Evolutionary conservation across 768 basidiomycete species (phyloP), one percentile per base, ranked within the genome.

Genomic region (Termitomyces sp.): DNA sequence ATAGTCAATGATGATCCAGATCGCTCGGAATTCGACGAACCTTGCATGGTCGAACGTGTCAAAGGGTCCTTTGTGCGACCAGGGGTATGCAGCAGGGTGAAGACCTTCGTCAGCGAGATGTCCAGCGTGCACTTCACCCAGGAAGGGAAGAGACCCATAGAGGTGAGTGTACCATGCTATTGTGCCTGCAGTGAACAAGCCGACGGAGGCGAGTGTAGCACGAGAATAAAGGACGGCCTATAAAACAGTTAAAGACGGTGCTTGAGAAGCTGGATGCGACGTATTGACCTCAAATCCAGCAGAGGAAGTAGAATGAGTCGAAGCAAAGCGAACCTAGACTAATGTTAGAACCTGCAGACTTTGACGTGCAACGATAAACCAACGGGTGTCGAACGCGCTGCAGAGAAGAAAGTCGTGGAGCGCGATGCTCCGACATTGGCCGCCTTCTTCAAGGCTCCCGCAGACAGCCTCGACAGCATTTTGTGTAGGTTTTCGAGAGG

Each of bases 31-130:
- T 46, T 54, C 54, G 59, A 77, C 83, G 72, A 78, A 95, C 96
- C 94, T 89, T 62, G 93, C 85, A 74, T 99, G 97, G 80, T 99
- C 95, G 69, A 95, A 99, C 48, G 91, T 88, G 75, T 97, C 93
- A 30, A 99, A 76, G 60, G 74, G 70, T 8, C 97, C 97, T 59
- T 85, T 84, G 78, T 98, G 95, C 38, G 91, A 81, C 93, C 95
- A 99, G 20, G 97, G 96, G 72, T 90, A 90, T 33, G 75, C 69
- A 58, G 88, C 70, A 28, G 97, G 85, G 76, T 99, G 97, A 43
- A 99, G 86, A 61, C 97, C 97, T 66, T 94, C 94, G 64, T 99
- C 97, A 48, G 87, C 92, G 55, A 88, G 88, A 62, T 90, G 88
- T 75, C 91, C 94, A 50, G 97, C 97, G 70, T 93, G 92, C 6